Evolutionary conservation across 441 rosid species (phyloP).

Genomic region (Isatis lusitanica): DNA sequence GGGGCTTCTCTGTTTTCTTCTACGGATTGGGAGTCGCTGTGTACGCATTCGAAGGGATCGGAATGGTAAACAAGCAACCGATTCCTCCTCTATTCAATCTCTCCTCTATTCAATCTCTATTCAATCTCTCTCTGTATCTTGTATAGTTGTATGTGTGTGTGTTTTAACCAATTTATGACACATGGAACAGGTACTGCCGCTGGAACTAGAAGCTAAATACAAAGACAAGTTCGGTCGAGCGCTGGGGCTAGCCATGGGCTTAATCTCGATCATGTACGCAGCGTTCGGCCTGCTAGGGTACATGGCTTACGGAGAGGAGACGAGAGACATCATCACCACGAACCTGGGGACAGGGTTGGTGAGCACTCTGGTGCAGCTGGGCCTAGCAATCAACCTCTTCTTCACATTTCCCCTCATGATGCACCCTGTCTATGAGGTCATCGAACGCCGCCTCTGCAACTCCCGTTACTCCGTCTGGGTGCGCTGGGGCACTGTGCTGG

Average conservation of each 20-base stretch:
- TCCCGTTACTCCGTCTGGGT: constrained; percentile 55
- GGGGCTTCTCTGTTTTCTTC: constrained; percentile 55
- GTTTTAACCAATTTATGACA: not conserved
- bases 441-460: constrained; percentile 51
- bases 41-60: constrained; percentile 67
- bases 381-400: constrained; percentile 62
- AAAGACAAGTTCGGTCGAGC: constrained; percentile 56
- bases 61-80: constrained; percentile 42
- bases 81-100: not conserved
- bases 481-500: constrained; percentile 57
- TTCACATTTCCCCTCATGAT: constrained; percentile 71
- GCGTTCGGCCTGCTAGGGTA: constrained; percentile 65
- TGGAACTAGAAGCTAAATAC: constrained; percentile 58
- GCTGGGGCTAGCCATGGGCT: constrained; percentile 53
- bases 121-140: not conserved
- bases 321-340: constrained; percentile 61
- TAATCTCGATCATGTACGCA: constrained; percentile 51
- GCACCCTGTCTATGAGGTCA: constrained; percentile 69
- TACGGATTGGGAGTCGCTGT: constrained; percentile 70
- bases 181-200: constrained; percentile 39
- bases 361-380: constrained; percentile 59
- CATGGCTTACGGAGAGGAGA: constrained; percentile 64
- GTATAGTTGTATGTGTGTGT: not conserved
- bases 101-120: not conserved
- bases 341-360: constrained; percentile 56